Percentiles rank a stretch among this genome's conserved stretches.
Conservation (phyloP, 2,329 filamentous ascomycete species). For the Clarireedia sp. region DNA sequence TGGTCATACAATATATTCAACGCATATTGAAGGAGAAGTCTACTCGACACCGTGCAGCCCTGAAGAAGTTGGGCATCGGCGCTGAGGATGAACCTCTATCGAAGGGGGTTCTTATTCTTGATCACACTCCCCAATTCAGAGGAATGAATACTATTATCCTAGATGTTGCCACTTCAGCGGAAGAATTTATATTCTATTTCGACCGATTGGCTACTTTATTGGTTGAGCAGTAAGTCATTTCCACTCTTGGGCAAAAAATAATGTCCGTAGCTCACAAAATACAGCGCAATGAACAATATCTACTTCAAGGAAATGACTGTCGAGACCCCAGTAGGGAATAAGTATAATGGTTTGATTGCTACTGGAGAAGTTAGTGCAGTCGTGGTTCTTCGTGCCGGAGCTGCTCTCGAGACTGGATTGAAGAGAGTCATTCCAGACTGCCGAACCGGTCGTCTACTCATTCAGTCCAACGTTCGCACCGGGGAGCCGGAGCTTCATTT, state of each 20-base stretch:
- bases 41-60: conserved; percentile 67
- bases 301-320: conserved; percentile 58
- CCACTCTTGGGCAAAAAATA: neutral
- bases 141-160: conserved; percentile 90
- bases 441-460: conserved; percentile 77
- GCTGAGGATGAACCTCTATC: conserved; percentile 67
- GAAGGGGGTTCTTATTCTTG: conserved; percentile 63
- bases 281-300: conserved; percentile 70
- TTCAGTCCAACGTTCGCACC: conserved; percentile 78
- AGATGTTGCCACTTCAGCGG: conserved; percentile 66
- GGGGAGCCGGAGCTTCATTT: conserved; percentile 93
- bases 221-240: conserved; percentile 58
- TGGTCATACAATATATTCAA: conserved; percentile 91
- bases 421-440: conserved; percentile 90
- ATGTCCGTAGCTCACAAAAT: conserved; percentile 7
- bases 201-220: conserved; percentile 80
- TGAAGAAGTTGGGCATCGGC: conserved; percentile 66
- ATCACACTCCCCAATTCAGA: conserved; percentile 69
- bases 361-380: conserved; percentile 76
- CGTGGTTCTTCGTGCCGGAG: conserved; percentile 80
- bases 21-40: conserved; percentile 84
- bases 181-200: conserved; percentile 98
- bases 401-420: conserved; percentile 78
- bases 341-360: conserved; percentile 64
- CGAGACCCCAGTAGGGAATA: conserved; percentile 60